These are phyloP conservation scores for Phoma herbarum DNA, from an alignment of 2,329 filamentous ascomycete genomes.

Conservation along the genomic window DNA sequence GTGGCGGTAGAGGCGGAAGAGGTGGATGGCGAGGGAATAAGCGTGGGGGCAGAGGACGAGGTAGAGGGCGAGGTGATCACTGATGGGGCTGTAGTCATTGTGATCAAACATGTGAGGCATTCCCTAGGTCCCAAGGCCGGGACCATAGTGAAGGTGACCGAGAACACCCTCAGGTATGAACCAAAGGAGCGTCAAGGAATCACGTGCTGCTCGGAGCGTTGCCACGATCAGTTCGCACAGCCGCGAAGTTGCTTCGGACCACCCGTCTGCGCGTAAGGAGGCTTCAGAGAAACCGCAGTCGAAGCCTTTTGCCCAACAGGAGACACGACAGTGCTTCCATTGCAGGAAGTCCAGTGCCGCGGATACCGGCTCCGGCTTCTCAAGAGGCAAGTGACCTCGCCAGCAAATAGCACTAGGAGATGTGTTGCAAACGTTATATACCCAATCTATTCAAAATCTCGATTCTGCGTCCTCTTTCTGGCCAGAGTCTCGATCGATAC, in stretches of 20 bases:
- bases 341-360: neutral
- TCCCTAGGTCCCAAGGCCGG: too few relatives aligned
- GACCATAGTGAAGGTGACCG: neutral
- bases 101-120: neutral
- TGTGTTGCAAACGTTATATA: slow-evolving; percentile 8
- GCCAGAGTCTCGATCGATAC: neutral
- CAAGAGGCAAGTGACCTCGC: neutral
- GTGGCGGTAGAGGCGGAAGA: slow-evolving; percentile 43
- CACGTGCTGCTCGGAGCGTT: neutral
- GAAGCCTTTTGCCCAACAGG: neutral
- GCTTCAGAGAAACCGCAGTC: neutral
- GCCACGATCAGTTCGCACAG: neutral
- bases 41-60: slow-evolving; percentile 39
- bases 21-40: slow-evolving; percentile 49
- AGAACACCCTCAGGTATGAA: neutral
- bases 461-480: neutral
- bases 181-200: neutral
- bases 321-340: neutral
- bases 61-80: slow-evolving; percentile 35
- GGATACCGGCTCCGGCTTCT: neutral
- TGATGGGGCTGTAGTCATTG: slow-evolving; percentile 12
- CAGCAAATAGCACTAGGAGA: neutral
- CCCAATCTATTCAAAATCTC: neutral
- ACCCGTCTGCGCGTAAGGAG: neutral
- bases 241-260: neutral